Evolutionary conservation across 768 basidiomycete species (phyloP), one percentile per base, ranked within the genome.

Genomic region (Boletus insuetus): DNA sequence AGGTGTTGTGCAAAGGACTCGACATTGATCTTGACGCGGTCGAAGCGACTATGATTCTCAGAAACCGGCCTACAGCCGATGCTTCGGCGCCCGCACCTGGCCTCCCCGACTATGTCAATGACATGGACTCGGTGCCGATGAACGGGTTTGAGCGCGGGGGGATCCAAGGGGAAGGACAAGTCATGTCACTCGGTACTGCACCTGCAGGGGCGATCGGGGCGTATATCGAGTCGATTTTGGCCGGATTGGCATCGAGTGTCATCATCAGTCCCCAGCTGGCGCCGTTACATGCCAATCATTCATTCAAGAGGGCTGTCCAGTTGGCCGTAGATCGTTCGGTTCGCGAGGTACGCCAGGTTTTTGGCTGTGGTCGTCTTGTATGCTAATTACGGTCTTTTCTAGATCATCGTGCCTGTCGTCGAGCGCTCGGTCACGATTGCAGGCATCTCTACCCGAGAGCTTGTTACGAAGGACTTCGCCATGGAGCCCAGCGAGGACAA

Each of bases 351-450:
- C 67, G 74, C 56, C 4, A 50, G 43, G 14, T 13, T 1, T 26
- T 17, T 57, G 24, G 6, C 20, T 31, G 16, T 26, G 1, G n/a
- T 20, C 12, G 8, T 29, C 48, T 29, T 5, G 22, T 35, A 13
- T 29, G 4, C 26, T 26, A 49, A 46, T 47, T 49, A 24, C 50
- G 42, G 6, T 58, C 24, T 44, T 38, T 56, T 49, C 42, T 44
- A 94, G 87, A 98, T 98, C 55, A 95, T 99, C 62, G 78, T 95
- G 17, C 97, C 97, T 6, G 96, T 99, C 49, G 95, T 99, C 22
- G 97, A 99, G 64, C 84, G 97, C 49, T 98, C 95, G 20, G 97
- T 98, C 22, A 98, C 97, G 1, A 98, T 99, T 60, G 96, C 96
- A 12, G 94, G 94, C 24, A 98, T 98, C 60, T 98, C 97, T 14